A percentile compares a stretch with the other conserved stretches of the same genome.
phyloP scores from a whole-genome alignment of 495 filamentous ascomycete genomes.

The Geoglossum glabrum region DNA sequence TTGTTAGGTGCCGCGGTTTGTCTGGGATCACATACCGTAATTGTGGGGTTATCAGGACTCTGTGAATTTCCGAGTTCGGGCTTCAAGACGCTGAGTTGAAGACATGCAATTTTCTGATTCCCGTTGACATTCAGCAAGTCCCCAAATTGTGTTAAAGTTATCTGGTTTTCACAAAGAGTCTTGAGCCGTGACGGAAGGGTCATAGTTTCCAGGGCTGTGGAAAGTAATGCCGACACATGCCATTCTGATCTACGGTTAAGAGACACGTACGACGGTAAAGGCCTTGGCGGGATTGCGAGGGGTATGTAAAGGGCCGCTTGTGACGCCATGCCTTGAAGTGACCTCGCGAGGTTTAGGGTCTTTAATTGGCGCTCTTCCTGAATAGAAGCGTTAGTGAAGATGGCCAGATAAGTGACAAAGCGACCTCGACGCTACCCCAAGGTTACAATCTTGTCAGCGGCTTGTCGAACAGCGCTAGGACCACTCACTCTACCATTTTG shows the following conservation, averaged over 20 bases:
- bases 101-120: constrained; percentile 57
- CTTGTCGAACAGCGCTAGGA: neutral
- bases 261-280: constrained; percentile 36
- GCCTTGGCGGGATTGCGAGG: constrained; percentile 37
- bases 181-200: constrained; percentile 59
- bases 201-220: constrained; percentile 57
- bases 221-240: constrained; percentile 63
- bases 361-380: constrained; percentile 32
- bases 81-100: constrained; percentile 34
- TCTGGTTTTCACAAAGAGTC: constrained; percentile 24
- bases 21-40: neutral
- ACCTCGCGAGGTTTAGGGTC: constrained; percentile 48
- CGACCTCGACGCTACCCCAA: neutral
- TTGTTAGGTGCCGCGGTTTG: constrained; percentile 6
- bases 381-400: neutral
- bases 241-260: constrained; percentile 51
- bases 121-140: constrained; percentile 55
- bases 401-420: constrained; percentile 11
- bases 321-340: constrained; percentile 41
- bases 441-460: neutral
- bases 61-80: neutral
- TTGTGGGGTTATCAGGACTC: neutral
- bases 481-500: constrained; percentile 7
- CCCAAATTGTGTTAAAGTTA: constrained; percentile 41
- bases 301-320: constrained; percentile 66